Conservation (phyloP, 78 protist genomes). For the Chrysochromulina parva region DNA sequence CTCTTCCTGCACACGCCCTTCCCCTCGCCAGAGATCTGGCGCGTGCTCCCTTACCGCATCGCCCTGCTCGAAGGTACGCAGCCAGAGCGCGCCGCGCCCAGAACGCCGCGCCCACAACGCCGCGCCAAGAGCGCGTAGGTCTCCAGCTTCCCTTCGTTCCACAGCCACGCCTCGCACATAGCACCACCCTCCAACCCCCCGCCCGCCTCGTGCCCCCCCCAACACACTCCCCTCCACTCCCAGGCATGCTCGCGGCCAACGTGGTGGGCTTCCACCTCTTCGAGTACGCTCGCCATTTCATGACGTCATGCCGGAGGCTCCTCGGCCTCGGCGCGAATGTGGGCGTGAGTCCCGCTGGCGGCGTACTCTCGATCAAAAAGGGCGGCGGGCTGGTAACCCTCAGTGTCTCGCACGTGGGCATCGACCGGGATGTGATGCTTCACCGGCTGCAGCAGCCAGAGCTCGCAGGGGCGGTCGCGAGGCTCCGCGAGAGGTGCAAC, state of each 20-base stretch:
- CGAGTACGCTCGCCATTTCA: slow-evolving; percentile 1
- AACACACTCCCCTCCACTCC: not conserved
- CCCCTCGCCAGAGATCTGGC: slow-evolving; percentile 1
- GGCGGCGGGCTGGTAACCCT: not conserved
- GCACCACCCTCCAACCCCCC: too few relatives aligned
- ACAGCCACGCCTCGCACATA: too few relatives aligned
- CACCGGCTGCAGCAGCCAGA: not conserved
- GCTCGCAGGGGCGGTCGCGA: not conserved
- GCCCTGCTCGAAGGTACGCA: not conserved
- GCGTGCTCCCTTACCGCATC: not conserved
- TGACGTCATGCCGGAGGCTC: not conserved
- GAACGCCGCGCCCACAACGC: too few relatives aligned
- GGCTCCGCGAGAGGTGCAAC: not conserved
- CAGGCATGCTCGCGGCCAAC: not conserved
- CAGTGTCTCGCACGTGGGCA: not conserved
- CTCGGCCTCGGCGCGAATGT: slow-evolving; percentile 4
- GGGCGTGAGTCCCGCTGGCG: not conserved
- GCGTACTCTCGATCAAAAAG: not conserved
- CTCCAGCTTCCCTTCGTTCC: too few relatives aligned
- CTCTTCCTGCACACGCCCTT: slow-evolving; percentile 13
- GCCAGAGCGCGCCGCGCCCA: too few relatives aligned
- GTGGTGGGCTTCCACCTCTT: not conserved
- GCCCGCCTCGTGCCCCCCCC: too few relatives aligned
- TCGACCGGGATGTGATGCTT: not conserved
- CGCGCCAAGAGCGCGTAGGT: too few relatives aligned